These are phyloP conservation scores for Pythium periplocum DNA, from an alignment of 352 stramenopile species.

Conservation along the genomic window DNA sequence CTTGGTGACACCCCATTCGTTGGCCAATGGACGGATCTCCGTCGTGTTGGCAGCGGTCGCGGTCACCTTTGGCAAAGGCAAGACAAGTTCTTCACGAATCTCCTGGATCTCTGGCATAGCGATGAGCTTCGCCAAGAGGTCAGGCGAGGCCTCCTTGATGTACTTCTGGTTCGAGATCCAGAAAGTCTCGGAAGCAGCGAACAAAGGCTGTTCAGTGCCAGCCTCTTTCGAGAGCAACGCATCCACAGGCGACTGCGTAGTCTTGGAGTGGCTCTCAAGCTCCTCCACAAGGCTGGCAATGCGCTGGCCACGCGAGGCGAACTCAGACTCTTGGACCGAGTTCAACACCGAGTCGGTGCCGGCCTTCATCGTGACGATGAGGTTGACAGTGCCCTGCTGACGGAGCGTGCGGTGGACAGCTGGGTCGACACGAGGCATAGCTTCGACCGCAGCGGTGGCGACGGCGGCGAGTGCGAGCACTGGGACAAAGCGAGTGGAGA, in stretches of 20 bases:
- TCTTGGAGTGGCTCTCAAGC: constrained; percentile 8
- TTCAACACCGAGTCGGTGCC: constrained; percentile 7
- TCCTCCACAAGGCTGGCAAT: constrained; percentile 6
- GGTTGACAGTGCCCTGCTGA: constrained; percentile 21
- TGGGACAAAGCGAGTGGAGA: background rate
- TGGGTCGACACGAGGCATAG: constrained; percentile 13
- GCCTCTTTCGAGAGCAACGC: constrained; percentile 13
- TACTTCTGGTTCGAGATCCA: constrained; percentile 28
- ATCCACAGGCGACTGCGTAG: constrained; percentile 2
- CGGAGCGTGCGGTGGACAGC: constrained; percentile 22
- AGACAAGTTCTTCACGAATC: constrained; percentile 13
- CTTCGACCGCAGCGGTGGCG: constrained; percentile 4
- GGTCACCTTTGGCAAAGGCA: constrained; percentile 6
- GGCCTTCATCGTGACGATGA: constrained; percentile 27
- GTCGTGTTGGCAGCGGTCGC: constrained; percentile 3
- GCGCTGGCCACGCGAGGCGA: constrained; percentile 10
- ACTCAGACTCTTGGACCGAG: constrained; percentile 14
- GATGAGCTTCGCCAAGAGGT: constrained; percentile 20
- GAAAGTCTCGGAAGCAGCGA: constrained; percentile 9
- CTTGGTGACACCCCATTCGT: constrained; percentile 26
- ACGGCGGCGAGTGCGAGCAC: constrained; percentile 11
- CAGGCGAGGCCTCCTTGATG: constrained; percentile 18
- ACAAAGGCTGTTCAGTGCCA: constrained; percentile 5
- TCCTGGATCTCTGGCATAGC: constrained; percentile 8
- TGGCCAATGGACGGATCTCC: background rate